Percentiles rank a stretch among this genome's conserved stretches.
phyloP scores from a whole-genome alignment of 192 early-diverging fungal species.

The Rhizoclosmatium globosum region DNA sequence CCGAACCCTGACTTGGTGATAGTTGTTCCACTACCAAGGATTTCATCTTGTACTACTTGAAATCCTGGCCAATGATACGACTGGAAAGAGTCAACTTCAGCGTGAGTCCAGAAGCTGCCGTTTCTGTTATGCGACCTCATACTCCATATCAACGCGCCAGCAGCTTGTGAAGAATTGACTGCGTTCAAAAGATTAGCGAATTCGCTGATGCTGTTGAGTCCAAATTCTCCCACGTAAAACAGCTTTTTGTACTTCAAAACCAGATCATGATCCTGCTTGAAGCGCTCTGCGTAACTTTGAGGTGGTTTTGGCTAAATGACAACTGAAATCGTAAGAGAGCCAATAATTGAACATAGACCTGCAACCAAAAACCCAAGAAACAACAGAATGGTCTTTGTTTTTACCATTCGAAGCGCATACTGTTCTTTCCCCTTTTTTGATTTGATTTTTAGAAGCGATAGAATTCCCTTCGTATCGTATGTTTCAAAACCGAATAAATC shows the following conservation, averaged over 20 bases:
- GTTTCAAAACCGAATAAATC: too few species aligned
- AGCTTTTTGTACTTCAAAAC: constrained; percentile 39
- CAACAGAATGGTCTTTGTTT: too few species aligned
- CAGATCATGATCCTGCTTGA: constrained; percentile 7
- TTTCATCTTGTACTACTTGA: too few species aligned
- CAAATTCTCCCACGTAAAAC: constrained; percentile 54
- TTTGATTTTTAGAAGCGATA: too few species aligned
- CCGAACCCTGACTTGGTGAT: neutral
- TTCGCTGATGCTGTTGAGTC: constrained; percentile 37
- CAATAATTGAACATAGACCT: too few species aligned
- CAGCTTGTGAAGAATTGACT: constrained; percentile 11
- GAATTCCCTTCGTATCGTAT: too few species aligned
- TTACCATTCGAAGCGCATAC: too few species aligned
- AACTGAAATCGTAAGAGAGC: neutral
- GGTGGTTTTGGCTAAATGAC: neutral
- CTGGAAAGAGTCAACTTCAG: constrained; percentile 4
- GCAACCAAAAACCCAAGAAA: too few species aligned
- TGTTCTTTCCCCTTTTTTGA: too few species aligned
- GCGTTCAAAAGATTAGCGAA: constrained; percentile 5
- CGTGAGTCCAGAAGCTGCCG: constrained; percentile 51
- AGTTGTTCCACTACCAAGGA: too few species aligned
- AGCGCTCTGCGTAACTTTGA: constrained; percentile 14
- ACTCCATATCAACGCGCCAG: constrained; percentile 55
- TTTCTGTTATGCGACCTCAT: constrained; percentile 46
- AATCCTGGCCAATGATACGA: constrained; percentile 34